These are phyloP conservation scores for Penicillium roqueforti DNA, from an alignment of 495 filamentous ascomycete genomes.

Conservation along the genomic window DNA sequence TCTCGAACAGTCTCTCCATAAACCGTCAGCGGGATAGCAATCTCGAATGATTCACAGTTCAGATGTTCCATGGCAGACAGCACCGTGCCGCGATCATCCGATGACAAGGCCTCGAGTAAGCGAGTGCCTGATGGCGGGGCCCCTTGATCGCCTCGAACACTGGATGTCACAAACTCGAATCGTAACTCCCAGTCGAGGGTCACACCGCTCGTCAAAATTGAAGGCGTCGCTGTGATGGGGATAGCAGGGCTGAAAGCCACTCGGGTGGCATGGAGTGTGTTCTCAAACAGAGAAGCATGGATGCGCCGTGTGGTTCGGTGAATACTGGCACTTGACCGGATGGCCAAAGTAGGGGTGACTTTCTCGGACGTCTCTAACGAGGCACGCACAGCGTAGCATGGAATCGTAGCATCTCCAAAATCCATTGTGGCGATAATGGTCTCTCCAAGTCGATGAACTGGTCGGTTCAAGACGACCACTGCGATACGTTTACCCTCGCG, in stretches of 20 bases:
- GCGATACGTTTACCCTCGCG: slow-evolving; percentile 82
- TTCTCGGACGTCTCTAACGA: slow-evolving; percentile 76
- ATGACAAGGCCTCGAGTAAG: slow-evolving; percentile 51
- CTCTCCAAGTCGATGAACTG: slow-evolving; percentile 87
- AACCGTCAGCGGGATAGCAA: slow-evolving; percentile 75
- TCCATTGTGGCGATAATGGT: slow-evolving; percentile 77
- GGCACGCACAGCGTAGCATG: slow-evolving; percentile 73
- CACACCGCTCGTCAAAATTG: slow-evolving; percentile 83
- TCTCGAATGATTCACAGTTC: slow-evolving; percentile 83
- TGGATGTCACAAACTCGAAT: slow-evolving; percentile 81
- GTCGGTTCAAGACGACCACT: slow-evolving; percentile 81
- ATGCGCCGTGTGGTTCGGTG: slow-evolving; percentile 78
- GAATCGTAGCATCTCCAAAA: slow-evolving; percentile 66
- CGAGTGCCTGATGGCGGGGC: slow-evolving; percentile 34
- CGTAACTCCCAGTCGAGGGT: slow-evolving; percentile 79
- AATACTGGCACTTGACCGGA: slow-evolving; percentile 81
- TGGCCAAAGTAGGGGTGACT: slow-evolving; percentile 69
- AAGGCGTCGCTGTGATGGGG: slow-evolving; percentile 74
- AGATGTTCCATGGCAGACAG: slow-evolving; percentile 70
- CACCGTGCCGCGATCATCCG: slow-evolving; percentile 71
- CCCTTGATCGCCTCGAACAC: slow-evolving; percentile 27
- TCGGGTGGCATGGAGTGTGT: slow-evolving; percentile 72
- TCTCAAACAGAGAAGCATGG: slow-evolving; percentile 70
- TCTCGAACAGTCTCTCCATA: slow-evolving; percentile 65
- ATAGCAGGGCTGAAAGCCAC: slow-evolving; percentile 77